Percentiles rank a stretch among this genome's conserved stretches.
Conservation (phyloP, 139 green algal genomes). For the Asterochloris erici region DNA sequence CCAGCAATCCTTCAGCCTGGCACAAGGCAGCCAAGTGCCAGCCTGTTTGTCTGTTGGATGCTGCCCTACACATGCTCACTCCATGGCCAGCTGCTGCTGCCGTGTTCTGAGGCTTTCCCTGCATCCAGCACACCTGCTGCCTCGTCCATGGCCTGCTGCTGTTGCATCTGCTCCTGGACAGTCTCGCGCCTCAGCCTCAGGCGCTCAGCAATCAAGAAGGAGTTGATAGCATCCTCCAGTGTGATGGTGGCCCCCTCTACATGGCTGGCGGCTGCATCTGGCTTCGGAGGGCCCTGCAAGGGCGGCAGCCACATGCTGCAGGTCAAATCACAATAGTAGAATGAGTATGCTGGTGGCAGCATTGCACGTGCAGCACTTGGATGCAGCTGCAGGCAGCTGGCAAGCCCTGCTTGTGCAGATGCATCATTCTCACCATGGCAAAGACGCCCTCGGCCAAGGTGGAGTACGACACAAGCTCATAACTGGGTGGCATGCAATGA, state of each 20-base stretch:
- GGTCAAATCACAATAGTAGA: not conserved
- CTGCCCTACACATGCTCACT: not conserved
- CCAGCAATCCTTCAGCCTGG: not conserved
- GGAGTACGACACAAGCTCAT: not conserved
- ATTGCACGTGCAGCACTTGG: not conserved
- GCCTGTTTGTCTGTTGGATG: not conserved
- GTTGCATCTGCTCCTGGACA: conserved; percentile 11
- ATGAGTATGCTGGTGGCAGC: not conserved
- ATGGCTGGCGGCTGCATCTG: not conserved
- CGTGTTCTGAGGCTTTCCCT: not conserved
- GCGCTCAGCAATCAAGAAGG: conserved; percentile 40
- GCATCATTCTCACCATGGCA: not conserved
- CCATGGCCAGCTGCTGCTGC: not conserved
- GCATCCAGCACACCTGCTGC: not conserved
- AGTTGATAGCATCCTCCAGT: conserved; percentile 25
- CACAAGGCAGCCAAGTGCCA: not conserved
- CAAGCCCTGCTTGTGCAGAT: not conserved
- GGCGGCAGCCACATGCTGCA: not conserved
- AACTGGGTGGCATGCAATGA: not conserved
- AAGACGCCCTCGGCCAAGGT: not conserved
- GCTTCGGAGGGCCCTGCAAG: conserved; percentile 3
- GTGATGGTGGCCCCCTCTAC: conserved; percentile 27
- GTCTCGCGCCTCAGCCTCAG: conserved; percentile 23
- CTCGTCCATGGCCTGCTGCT: not conserved
- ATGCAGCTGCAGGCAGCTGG: not conserved